Base-by-base conservation (phyloP, 139 green algal species). In the Closterium sp. region DNA sequence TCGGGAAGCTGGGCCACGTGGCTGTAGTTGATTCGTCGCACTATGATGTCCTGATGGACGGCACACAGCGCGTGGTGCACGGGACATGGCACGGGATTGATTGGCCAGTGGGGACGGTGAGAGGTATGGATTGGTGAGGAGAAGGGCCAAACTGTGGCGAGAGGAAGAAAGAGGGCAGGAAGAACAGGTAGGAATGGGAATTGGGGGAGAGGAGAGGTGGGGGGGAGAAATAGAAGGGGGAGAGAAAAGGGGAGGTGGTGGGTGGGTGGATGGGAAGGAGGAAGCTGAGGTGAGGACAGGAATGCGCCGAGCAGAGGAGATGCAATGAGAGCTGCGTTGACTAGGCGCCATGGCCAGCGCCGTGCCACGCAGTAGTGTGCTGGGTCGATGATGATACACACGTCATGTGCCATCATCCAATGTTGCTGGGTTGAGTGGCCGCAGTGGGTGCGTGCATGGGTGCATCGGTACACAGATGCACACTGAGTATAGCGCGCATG, bases 41-140 rank as follows among this genome's bases (percentile, higher is more conserved):
- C 87, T 70, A 90, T 90, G 28, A 90, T 90, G 31, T 90, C 87
- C 87, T 90, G 50, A 73, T 73, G 50, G 38, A 6, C 4, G 38
- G 38, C 38, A 6, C 38, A 45, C 38, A 45, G 38, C 10, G 38
- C 4, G 38, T 45, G 38, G 2, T 2, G 50, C 13, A 4, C 50
- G 13, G 45, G 32, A 38, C 4, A 9, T 9, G 38, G 4, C 38
- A 73, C 1, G 50, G 50, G 13, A 73, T 73, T 73, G 50, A 73
- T 24, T 22, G 50, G 17, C 13, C 4, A 73, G 50, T 1, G 9
- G 50, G 13, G 50, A 73, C 1, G 50, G 24, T 27, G 50, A 73
- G 13, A 70, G 45, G 45, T 70, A 70, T 19, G 45, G 11, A 70
- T 2, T 2, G 45, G 45, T 4, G 45, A 19, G 87, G n/a, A 90